These are phyloP conservation scores for Entrophospora sp. DNA, from an alignment of 192 early-diverging fungal genomes.

Conservation along the genomic window DNA sequence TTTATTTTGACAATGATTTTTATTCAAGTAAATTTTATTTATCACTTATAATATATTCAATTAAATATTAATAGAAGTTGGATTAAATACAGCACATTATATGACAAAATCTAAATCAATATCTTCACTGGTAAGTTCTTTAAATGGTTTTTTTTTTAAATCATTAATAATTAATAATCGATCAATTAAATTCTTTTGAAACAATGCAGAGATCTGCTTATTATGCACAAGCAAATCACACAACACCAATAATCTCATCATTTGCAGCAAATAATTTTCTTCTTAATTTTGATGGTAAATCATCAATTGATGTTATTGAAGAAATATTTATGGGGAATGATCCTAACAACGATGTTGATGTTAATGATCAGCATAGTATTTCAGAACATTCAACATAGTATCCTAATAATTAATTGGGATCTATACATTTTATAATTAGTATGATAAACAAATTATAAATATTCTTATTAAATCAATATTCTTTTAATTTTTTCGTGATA, in stretches of 20 bases:
- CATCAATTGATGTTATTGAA: slow-evolving; percentile 4
- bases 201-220: slow-evolving; percentile 1
- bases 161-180: neutral
- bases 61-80: neutral
- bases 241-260: neutral
- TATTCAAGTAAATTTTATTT: neutral
- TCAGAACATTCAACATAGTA: too few relatives aligned
- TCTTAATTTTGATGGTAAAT: neutral
- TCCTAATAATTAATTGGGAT: too few relatives aligned
- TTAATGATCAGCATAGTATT: too few relatives aligned
- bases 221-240: neutral
- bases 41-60: neutral
- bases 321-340: slow-evolving; percentile 20
- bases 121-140: neutral
- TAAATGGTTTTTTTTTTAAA: neutral
- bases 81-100: slow-evolving; percentile 8
- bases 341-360: too few relatives aligned
- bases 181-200: neutral
- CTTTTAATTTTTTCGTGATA: too few relatives aligned
- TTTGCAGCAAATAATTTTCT: slow-evolving; percentile 2
- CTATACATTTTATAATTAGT: too few relatives aligned
- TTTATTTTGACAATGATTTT: neutral
- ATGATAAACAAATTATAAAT: too few relatives aligned
- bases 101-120: neutral
- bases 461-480: too few relatives aligned